Conservation (phyloP, 441 rosid species). For the Euphorbia celastroides region DNA sequence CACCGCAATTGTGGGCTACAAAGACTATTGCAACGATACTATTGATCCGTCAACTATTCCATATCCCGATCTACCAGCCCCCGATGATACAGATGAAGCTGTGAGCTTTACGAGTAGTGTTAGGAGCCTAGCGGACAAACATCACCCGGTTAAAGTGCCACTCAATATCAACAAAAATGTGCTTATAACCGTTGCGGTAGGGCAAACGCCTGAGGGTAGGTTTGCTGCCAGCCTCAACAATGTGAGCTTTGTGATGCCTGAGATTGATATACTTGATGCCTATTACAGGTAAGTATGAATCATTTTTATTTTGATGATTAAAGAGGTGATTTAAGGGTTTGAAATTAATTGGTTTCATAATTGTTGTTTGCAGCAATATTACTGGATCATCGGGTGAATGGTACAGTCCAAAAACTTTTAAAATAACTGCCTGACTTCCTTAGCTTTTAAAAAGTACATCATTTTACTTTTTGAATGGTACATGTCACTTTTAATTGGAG, state of each 20-base stretch:
- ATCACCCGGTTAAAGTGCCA: neutral
- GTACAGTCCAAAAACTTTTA: too few relatives aligned
- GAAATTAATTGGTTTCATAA: too few relatives aligned
- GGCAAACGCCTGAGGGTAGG: neutral
- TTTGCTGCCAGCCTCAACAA: neutral
- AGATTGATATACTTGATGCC: neutral
- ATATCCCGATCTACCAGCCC: neutral
- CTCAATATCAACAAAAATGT: neutral
- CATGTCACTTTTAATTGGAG: too few relatives aligned
- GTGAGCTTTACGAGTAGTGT: neutral
- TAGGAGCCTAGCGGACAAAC: neutral
- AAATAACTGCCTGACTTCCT: too few relatives aligned
- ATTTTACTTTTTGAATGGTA: too few relatives aligned
- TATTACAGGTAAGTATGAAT: neutral
- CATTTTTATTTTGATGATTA: too few relatives aligned
- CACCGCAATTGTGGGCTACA: slow-evolving; percentile 43
- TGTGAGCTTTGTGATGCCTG: neutral
- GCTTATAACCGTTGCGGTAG: neutral
- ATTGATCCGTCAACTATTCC: neutral
- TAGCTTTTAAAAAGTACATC: too few relatives aligned
- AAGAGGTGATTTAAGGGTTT: too few relatives aligned
- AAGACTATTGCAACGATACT: neutral
- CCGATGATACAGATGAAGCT: neutral
- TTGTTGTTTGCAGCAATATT: too few relatives aligned
- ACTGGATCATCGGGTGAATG: too few relatives aligned